Base-by-base conservation (phyloP, 169 alveolate species). In the Babesia microti region DNA sequence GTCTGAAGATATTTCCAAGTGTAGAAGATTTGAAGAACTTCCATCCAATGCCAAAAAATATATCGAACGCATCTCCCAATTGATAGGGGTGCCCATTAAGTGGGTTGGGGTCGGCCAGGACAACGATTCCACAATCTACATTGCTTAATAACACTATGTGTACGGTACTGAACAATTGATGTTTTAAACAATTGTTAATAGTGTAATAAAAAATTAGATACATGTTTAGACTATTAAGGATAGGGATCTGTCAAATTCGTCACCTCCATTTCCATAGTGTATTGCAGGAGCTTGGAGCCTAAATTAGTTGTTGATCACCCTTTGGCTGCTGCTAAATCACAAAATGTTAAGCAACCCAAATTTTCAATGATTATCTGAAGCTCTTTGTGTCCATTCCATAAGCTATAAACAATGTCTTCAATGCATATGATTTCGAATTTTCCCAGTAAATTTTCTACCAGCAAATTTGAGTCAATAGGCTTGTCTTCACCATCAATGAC, bases 31-130 rank as follows among this genome's bases (percentile, higher is more conserved):
- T 52, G 81, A 75, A 6, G 79, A 85, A 11, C 59, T 91, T 34
- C 97, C 97, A 0, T 42, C 50, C 24, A 69, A 74, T 34, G 92
- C 94, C 14, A 60, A 73, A 46, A 66, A 68, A 22, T 91, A 88
- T 51, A 52, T 91, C 14, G 74, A 59, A 35, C 68, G 67, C 26
- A 70, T 91, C 51, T 91, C 84, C 43, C 60, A 78, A 26, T 57
- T 74, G 21, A 54, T 83, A 11, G 71, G 68, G 14, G 74, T 85
- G 11, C 88, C 87, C 18, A 73, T 91, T 15, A 72, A 86, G 34
- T 91, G 95, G 96, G 83, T 91, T 19, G 87, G 95, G 53, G 37
- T 6, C 28, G 75, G 33, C 9, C 36, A 3, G n/a, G 29, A 41
- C 46, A 41, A 63, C 36, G n/a, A 11, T 30, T 11, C 11, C 11